phyloP scores from a whole-genome alignment of 306 rosid genomes.

The Lablab purpureus region DNA sequence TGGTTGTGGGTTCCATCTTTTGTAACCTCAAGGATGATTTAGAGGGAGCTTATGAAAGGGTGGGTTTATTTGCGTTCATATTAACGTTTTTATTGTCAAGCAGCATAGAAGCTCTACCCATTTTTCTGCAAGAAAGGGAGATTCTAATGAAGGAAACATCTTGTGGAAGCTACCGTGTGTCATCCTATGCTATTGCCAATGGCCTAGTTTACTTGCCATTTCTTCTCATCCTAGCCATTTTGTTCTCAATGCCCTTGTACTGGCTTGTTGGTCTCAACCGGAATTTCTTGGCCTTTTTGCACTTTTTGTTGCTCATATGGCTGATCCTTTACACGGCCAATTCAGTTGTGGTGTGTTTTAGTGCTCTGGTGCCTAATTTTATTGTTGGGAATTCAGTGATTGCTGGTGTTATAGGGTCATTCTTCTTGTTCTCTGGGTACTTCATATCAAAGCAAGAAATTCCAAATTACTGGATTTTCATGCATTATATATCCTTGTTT shows the following conservation, averaged over 20 bases:
- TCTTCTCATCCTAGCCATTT: slow-evolving; percentile 81
- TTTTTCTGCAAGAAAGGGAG: slow-evolving; percentile 92
- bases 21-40: slow-evolving; percentile 76
- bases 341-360: slow-evolving; percentile 94
- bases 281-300: slow-evolving; percentile 70
- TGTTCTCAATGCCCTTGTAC: slow-evolving; percentile 78
- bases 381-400: slow-evolving; percentile 92
- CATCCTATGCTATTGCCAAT: slow-evolving; percentile 91
- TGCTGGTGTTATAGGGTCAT: slow-evolving; percentile 90
- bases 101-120: slow-evolving; percentile 90
- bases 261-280: slow-evolving; percentile 89
- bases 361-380: slow-evolving; percentile 92
- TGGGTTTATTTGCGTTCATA: slow-evolving; percentile 92
- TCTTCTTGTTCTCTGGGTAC: slow-evolving; percentile 93
- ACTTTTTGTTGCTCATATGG: slow-evolving; percentile 85
- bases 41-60: slow-evolving; percentile 74
- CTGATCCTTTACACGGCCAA: slow-evolving; percentile 87
- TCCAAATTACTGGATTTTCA: slow-evolving; percentile 87
- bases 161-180: slow-evolving; percentile 86
- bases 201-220: slow-evolving; percentile 91
- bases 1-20: slow-evolving; percentile 85
- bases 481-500: slow-evolving; percentile 88
- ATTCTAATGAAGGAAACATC: slow-evolving; percentile 94
- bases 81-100: slow-evolving; percentile 78
- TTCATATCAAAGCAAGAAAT: slow-evolving; percentile 82